Evolutionary conservation across 164 flowering plant species (phyloP), one percentile per base, ranked within the genome.

Genomic region (Magnolia sinica): DNA sequence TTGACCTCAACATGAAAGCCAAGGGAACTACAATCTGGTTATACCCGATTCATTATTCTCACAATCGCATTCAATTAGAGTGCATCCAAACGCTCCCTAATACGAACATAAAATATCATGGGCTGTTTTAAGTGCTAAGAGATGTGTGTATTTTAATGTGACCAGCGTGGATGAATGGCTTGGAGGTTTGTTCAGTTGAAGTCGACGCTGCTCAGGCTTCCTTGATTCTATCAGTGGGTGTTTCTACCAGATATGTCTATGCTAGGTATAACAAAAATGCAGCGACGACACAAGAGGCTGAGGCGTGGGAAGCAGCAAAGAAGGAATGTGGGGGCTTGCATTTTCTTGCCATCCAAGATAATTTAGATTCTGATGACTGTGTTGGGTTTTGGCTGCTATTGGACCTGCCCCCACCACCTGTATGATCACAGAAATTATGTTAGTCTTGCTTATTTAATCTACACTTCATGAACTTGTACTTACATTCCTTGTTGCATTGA

Each of bases 301-400:
- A 96, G 82, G 97, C 97, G 75, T 94, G 98, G 99, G 98, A 94
- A 85, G 94, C 90, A 73, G 96, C 99, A 65, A 94, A 96, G 86
- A 96, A 90, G 82, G 87, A 88, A 7, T 84, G 97, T 77, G 96
- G 98, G 74, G 99, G 99, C 64, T 82, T 96, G 73, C 98, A 96
- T 87, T 96, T 92, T 77, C 95, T 94, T 52, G 98, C 99, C 59
- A 88, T 96, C 73, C 98, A 96, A 81, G 94, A 91, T 20, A 87
- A 83, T 83, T 87, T 94, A 76, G 93, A 96, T 80, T 94, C 97
- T 63, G 94, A 96, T 37, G 94, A 92, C 49, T 96, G 99, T 85
- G 93, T 87, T 74, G 98, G 99, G 31, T 91, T 94, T 79, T 94
- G 98, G 99, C 93, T 96, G 66, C 86, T 96, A 59, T 76, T 96